Conservation (phyloP, 2,329 filamentous ascomycete genomes). For the Aureobasidium mangrovei region DNA sequence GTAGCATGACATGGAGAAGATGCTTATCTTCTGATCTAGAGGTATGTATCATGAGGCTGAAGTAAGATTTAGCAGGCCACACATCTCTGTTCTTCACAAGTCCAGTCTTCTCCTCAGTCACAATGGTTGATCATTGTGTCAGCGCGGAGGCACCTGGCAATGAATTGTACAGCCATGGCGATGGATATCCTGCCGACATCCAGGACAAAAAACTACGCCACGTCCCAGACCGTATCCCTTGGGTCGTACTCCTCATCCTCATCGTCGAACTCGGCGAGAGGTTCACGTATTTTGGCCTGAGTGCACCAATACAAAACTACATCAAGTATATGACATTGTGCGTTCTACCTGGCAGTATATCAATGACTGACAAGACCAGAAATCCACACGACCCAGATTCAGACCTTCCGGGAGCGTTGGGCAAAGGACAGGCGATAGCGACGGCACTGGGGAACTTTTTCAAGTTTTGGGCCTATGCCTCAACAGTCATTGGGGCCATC, state of each 20-base stretch:
- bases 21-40: too few species aligned
- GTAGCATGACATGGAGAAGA: too few species aligned
- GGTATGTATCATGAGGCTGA: too few species aligned
- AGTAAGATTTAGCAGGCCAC: too few species aligned
- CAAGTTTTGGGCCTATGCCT: conserved; percentile 31
- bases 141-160: too few species aligned
- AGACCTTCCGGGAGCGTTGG: conserved; percentile 1
- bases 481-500: conserved; percentile 19
- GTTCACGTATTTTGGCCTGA: conserved; percentile 21
- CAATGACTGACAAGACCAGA: not conserved
- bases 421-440: conserved; percentile 26
- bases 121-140: too few species aligned
- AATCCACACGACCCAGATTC: not conserved
- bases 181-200: not conserved
- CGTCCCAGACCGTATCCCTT: not conserved
- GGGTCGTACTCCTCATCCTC: conserved; percentile 11
- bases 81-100: too few species aligned
- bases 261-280: conserved; percentile 20
- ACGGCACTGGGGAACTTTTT: conserved; percentile 37
- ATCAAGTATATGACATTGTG: conserved; percentile 28
- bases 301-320: conserved; percentile 37
- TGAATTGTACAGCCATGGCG: not conserved
- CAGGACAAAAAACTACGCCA: not conserved
- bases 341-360: not conserved
- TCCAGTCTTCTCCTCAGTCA: too few species aligned